Evolutionary conservation across 2,329 filamentous ascomycete species (phyloP).

Genomic region (Leptographium flavum): DNA sequence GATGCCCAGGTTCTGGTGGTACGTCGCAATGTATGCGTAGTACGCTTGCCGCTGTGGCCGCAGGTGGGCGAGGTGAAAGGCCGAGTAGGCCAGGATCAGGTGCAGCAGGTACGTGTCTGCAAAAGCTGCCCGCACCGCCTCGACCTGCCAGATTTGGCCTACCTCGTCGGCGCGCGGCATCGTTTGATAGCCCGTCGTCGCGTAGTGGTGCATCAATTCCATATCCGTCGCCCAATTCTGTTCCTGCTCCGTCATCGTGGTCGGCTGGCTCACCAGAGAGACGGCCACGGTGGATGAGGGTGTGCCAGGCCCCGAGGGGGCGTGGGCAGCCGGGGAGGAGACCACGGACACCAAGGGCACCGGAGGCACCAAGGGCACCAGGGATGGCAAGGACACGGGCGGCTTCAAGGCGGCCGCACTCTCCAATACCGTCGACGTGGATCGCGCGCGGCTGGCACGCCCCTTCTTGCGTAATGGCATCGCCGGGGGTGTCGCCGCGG

Average conservation of each 20-base stretch:
- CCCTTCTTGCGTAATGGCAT: too few relatives aligned
- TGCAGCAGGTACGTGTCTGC: constrained; percentile 20
- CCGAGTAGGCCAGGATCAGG: constrained; percentile 21
- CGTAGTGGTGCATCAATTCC: constrained; percentile 20
- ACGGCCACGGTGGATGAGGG: too few relatives aligned
- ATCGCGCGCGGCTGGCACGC: background rate
- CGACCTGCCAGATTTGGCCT: constrained; percentile 17
- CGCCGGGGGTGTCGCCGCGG: background rate
- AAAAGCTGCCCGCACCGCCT: constrained; percentile 14
- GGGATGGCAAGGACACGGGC: background rate
- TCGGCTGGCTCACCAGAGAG: too few relatives aligned
- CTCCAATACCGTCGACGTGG: background rate
- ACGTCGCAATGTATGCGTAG: constrained; percentile 13
- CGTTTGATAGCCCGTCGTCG: constrained; percentile 14
- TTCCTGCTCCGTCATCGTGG: constrained; percentile 12
- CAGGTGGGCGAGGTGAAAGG: constrained; percentile 19
- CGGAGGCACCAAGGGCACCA: too few relatives aligned
- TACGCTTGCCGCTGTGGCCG: constrained; percentile 12
- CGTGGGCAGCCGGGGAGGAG: too few relatives aligned
- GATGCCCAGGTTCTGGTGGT: constrained; percentile 19
- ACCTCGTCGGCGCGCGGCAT: constrained; percentile 17
- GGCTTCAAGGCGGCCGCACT: background rate
- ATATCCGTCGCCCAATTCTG: constrained; percentile 21
- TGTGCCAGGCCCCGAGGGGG: too few relatives aligned
- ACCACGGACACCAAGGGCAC: too few relatives aligned